Evolutionary conservation across 768 basidiomycete species (phyloP), one percentile per base, ranked within the genome.

Genomic region (Pleurotus citrinopileatus): DNA sequence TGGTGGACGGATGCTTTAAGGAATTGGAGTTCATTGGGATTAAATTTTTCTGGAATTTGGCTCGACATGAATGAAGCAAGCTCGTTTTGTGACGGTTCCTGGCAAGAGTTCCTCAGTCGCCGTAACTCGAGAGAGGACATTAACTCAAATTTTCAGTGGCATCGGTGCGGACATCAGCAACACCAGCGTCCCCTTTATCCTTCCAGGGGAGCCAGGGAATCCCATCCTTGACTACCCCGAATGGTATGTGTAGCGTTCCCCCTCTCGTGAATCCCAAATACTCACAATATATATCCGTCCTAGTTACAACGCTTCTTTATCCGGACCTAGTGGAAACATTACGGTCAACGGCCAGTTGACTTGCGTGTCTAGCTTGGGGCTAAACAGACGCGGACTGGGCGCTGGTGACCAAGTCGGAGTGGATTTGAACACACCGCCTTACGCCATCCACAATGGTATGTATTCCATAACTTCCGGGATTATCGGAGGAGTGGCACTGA

Each of bases 281-380:
- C 32, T 34, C 32, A 34, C 32, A n/a, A 47, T 12, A n/a, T n/a
- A n/a, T n/a, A 12, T 17, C 28, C 9, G 8, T 10, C 10, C 34
- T 60, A 87, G 87, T 38, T 90, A 90, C 62, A 78, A 89, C 60
- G 59, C 75, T 17, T 75, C 79, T 0, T 61, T 80, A 12, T 88
- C 75, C 60, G 87, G 87, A 12, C 79, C 81, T 0, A 87, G 86
- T 57, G 88, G 88, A 3, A 91, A 90, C 61, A 80, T 90, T 64
- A 87, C 84, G 10, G 76, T 89, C 57, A 84, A 86, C 51, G 86
- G 86, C 4, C 79, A 72, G 2, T 67, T 77, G 37, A 89, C 87
- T 4, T 84, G 78, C 56, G 67, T 62, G 17, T 28, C 52, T 55
- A 57, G 57, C 27, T 10, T 65, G 23, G 53, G 52, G 9, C 59